phyloP scores from a whole-genome alignment of 257 asterid species.

The Primulina eburnea region DNA sequence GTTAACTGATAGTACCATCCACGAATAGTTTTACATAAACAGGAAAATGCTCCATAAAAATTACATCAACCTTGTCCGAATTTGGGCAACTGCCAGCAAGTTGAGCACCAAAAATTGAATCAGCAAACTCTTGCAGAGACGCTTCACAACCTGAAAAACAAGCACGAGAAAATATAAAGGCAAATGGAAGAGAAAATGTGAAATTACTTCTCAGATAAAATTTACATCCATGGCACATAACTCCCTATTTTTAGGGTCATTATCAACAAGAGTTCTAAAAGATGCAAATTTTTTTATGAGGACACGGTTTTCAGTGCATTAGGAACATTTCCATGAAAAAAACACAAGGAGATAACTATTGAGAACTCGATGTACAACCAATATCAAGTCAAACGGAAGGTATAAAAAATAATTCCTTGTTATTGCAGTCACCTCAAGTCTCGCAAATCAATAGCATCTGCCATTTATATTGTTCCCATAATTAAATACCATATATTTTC shows the following conservation, averaged over 20 bases:
- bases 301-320: neutral
- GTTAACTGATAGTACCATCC: too few species aligned
- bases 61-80: too few species aligned
- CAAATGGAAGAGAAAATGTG: constrained; percentile 8
- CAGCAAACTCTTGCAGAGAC: constrained; percentile 62
- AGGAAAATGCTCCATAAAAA: too few species aligned
- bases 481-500: constrained; percentile 4
- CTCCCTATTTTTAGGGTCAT: constrained; percentile 7
- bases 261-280: constrained; percentile 4
- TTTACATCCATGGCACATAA: neutral
- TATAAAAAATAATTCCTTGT: neutral
- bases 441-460: neutral
- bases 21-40: too few species aligned
- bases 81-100: constrained; percentile 27
- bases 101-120: constrained; percentile 51
- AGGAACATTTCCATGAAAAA: constrained; percentile 9
- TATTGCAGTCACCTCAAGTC: constrained; percentile 3
- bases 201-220: constrained; percentile 21
- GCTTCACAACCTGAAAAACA: constrained; percentile 65
- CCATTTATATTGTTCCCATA: constrained; percentile 8
- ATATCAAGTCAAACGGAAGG: neutral
- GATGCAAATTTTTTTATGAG: neutral
- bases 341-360: neutral
- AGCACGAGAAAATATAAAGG: constrained; percentile 3
- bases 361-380: neutral